Evolutionary conservation across 768 basidiomycete species (phyloP).

Genomic region (Macrolepiota dolichaula): DNA sequence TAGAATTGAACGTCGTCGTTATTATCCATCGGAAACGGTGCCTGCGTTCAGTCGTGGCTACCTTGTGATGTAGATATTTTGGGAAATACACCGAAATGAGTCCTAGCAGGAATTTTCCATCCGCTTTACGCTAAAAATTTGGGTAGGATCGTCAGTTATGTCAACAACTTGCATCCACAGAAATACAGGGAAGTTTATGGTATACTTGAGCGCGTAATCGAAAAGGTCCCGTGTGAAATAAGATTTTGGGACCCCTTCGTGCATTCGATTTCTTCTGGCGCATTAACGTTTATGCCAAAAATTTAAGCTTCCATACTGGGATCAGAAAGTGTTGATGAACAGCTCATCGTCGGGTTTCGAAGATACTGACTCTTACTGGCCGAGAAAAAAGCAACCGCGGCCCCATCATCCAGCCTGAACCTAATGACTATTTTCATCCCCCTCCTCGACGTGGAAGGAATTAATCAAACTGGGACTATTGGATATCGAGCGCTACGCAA

Average conservation of each 20-base stretch:
- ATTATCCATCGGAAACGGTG: background rate
- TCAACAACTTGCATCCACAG: slow-evolving; percentile 37
- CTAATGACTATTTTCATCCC: too few relatives aligned
- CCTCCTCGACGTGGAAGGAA: too few relatives aligned
- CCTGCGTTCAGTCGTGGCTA: slow-evolving; percentile 12
- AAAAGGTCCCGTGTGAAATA: slow-evolving; percentile 26
- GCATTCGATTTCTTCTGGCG: background rate
- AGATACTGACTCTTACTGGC: too few relatives aligned
- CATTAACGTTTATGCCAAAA: too few relatives aligned
- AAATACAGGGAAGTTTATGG: slow-evolving; percentile 20
- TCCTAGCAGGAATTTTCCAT: background rate
- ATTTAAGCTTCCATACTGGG: too few relatives aligned
- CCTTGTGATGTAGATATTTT: slow-evolving; percentile 15
- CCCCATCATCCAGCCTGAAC: too few relatives aligned
- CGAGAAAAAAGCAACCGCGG: too few relatives aligned
- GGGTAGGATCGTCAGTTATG: slow-evolving; percentile 28
- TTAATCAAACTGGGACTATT: too few relatives aligned
- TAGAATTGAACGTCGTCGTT: background rate
- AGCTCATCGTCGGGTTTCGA: too few relatives aligned
- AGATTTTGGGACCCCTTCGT: slow-evolving; percentile 18
- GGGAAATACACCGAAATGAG: slow-evolving; percentile 16
- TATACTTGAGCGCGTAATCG: slow-evolving; percentile 24
- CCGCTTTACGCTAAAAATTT: background rate
- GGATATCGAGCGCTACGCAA: too few relatives aligned
- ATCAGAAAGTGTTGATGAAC: too few relatives aligned